Conservation (phyloP, 192 early-diverging fungal genomes). For the Kappamyces sp. region DNA sequence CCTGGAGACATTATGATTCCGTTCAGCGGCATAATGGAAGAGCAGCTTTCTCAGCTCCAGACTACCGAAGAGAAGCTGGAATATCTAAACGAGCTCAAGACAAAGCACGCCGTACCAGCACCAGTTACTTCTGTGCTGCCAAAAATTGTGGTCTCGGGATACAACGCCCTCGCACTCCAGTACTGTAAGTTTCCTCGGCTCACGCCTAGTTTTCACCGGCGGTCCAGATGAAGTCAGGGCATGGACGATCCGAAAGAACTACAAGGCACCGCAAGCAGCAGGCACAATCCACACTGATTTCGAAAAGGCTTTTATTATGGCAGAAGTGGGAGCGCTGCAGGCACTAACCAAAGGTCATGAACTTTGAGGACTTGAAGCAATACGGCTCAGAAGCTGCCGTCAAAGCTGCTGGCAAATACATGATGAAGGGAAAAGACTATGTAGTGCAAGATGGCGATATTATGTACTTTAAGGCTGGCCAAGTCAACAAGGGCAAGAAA, state of each 20-base stretch:
- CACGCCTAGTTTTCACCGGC: conserved; percentile 70
- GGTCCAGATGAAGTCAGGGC: conserved; percentile 87
- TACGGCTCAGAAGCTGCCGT: conserved; percentile 81
- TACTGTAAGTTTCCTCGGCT: conserved; percentile 56
- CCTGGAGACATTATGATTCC: conserved; percentile 87
- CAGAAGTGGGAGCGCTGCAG: conserved; percentile 45
- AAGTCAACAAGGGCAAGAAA: conserved; percentile 27
- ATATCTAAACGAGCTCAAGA: conserved; percentile 59
- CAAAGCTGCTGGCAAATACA: conserved; percentile 85
- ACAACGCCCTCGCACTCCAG: conserved; percentile 74
- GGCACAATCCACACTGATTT: conserved; percentile 90
- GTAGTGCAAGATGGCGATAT: conserved; percentile 91
- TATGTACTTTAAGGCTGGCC: conserved; percentile 49
- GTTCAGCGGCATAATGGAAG: conserved; percentile 81
- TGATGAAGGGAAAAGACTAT: conserved; percentile 88
- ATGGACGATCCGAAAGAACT: conserved; percentile 80
- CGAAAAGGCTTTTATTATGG: conserved; percentile 84
- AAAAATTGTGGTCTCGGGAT: conserved; percentile 91
- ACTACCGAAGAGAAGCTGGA: conserved; percentile 50
- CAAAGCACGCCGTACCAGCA: conserved; percentile 38
- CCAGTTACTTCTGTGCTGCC: conserved; percentile 58
- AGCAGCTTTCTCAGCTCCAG: conserved; percentile 44
- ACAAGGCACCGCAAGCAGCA: conserved; percentile 86
- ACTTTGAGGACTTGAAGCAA: conserved; percentile 79
- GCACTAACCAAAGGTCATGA: conserved; percentile 50